Evolutionary conservation across 129 eudicot genomes (phyloP), one percentile per base, ranked within the genome.

Genomic region (carrot (Daucus carota)): DNA sequence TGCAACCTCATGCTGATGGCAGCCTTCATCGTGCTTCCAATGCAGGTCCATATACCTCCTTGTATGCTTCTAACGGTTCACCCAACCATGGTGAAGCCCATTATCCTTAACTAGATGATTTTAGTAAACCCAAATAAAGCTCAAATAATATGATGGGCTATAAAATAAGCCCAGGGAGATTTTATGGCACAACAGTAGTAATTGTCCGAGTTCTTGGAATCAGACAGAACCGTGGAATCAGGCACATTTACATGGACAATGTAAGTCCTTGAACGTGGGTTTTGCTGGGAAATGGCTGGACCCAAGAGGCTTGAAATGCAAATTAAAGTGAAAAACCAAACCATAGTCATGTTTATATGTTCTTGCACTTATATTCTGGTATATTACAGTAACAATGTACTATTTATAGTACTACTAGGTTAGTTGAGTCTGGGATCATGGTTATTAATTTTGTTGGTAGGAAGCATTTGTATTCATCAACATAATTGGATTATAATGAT

Each of bases 231-330:
- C 34, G 26, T 80, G 6, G 3, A 78, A 8, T 80, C 81, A 13
- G 86, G 80, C 20, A 79, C 14, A 43, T 76, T 77, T 74, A 89
- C 76, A 70, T 87, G 91, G 75, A 89, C 88, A n/a, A 89, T 83
- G 80, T 85, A 89, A 50, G 88, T 87, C 62, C 26, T 22, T 52
- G 22, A 52, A 52, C 62, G 20, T 26, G 28, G 62, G 13, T 22
- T 52, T 52, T 52, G 28, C 28, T 52, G 28, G 11, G 28, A 10
- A 52, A 52, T 22, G 62, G 62, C 62, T 8, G 62, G 28, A 52
- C 22, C 8, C 62, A 52, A 52, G 26, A 52, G 24, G 28, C 10
- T 22, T 52, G 62, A 22, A 52, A 52, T 11, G 29, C 62, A 22
- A 52, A 52, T 26, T 52, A 52, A 22, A 52, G 62, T 7, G 62